These are phyloP conservation scores for Fagus crenata DNA, from an alignment of 306 rosid genomes.

Conservation along the genomic window DNA sequence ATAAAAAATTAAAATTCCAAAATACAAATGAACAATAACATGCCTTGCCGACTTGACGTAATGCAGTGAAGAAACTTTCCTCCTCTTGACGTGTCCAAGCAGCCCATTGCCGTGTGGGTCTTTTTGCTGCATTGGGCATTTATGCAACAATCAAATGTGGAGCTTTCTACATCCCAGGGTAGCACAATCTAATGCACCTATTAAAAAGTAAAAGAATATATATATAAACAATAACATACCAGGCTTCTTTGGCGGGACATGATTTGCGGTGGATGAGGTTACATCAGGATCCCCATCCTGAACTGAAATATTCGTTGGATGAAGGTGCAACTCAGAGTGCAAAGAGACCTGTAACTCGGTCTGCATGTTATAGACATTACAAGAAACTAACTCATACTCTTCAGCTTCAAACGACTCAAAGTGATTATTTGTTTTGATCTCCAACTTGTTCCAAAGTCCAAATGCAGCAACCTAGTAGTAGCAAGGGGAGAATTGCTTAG, in stretches of 20 bases:
- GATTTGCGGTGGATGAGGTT: constrained; percentile 43
- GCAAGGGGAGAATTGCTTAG: constrained; percentile 5
- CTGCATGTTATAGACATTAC: constrained; percentile 46
- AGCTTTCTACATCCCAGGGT: constrained; percentile 24
- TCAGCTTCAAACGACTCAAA: not conserved
- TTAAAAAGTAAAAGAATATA: not conserved
- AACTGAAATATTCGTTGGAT: constrained; percentile 42
- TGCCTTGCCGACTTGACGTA: constrained; percentile 97
- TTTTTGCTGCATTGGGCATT: constrained; percentile 53
- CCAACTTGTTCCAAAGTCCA: constrained; percentile 9
- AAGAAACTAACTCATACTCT: constrained; percentile 29
- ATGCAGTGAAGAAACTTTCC: constrained; percentile 93
- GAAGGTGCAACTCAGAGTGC: constrained; percentile 44
- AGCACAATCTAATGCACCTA: constrained; percentile 13
- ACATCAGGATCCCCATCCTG: constrained; percentile 57
- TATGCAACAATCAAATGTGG: constrained; percentile 15
- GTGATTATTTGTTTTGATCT: constrained; percentile 6
- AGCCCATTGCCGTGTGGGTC: constrained; percentile 97
- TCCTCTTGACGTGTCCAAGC: constrained; percentile 99
- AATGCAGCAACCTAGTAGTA: constrained; percentile 11
- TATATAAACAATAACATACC: constrained; percentile 41
- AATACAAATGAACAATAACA: constrained; percentile 7
- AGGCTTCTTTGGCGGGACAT: constrained; percentile 47
- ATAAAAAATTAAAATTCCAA: constrained; percentile 22
- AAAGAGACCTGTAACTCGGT: constrained; percentile 42